Base-by-base conservation (phyloP, 345 rosid genomes). In the Camelina neglecta region DNA sequence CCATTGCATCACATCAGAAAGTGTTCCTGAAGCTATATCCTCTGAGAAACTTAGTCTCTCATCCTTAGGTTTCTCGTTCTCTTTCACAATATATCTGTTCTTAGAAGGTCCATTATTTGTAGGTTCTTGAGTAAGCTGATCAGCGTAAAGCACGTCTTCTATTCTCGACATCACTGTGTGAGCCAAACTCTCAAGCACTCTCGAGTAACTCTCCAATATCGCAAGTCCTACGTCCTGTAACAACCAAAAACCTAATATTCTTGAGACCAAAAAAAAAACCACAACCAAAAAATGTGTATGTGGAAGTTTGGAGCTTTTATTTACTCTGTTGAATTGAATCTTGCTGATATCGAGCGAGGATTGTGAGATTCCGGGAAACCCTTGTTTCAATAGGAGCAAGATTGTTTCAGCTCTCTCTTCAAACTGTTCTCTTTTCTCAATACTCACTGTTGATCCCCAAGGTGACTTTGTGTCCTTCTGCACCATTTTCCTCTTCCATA, bases 321-420 rank as follows among this genome's bases (percentile, higher is more conserved):
- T 74, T 77, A 77, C 81, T 70, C 24, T 60, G 76, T 89, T 93
- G 80, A 49, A 89, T 56, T 90, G 94, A 41, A 92, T 92, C 72
- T 90, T 92, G 84, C 89, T 90, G 26, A 90, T 84, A 77, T 93
- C 98, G n/a, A 93, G 86, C 3, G 90, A 41, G 21, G 96, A 93
- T 59, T 93, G 96, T 61, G 93, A 85, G 80, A 86, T 78, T 72
- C 98, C 98, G 0, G 96, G 98, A 64, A 81, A 93, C 13, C 84
- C 75, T 39, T 89, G 96, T 84, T 93, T 93, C 71, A 93, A 70
- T 39, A 93, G 74, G 47, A 90, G 87, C 62, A 93, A 75, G 72
- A 93, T 86, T 7, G 96, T 93, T 75, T 89, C 95, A 9, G 96
- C 96, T 86, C 98, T 79, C 70, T 90, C 98, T 83, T 90, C 98